Conservation (phyloP, 2,329 filamentous ascomycete species). For the Rhynchosporium secalis region DNA sequence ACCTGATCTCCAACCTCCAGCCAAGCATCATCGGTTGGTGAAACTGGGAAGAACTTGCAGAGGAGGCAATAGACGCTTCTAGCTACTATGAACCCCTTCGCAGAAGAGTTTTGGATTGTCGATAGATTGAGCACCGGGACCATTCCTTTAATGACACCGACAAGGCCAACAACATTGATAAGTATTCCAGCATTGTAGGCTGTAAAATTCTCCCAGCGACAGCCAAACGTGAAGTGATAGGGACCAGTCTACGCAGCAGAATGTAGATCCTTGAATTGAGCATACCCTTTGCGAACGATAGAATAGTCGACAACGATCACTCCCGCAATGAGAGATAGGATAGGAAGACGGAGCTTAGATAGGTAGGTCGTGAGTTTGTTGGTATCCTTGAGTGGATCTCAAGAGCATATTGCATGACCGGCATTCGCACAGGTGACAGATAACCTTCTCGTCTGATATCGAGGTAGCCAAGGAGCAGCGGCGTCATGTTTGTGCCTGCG, state of each 20-base stretch:
- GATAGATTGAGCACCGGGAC: constrained; percentile 85
- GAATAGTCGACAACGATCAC: constrained; percentile 87
- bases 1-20: constrained; percentile 71
- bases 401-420: constrained; percentile 84
- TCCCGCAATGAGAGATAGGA: constrained; percentile 95
- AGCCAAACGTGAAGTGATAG: constrained; percentile 73
- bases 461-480: constrained; percentile 74
- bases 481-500: constrained; percentile 75
- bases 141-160: constrained; percentile 68
- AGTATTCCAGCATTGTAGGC: constrained; percentile 83
- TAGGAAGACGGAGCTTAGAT: constrained; percentile 76
- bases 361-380: constrained; percentile 92
- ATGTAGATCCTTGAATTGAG: constrained; percentile 78
- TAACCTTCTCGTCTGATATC: constrained; percentile 87
- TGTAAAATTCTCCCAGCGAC: constrained; percentile 81
- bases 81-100: constrained; percentile 69
- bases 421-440: constrained; percentile 67
- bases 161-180: constrained; percentile 91
- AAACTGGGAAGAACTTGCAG: constrained; percentile 69
- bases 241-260: constrained; percentile 63
- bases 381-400: constrained; percentile 70
- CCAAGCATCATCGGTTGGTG: constrained; percentile 74
- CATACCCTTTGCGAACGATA: constrained; percentile 76
- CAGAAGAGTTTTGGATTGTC: constrained; percentile 91
- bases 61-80: constrained; percentile 66